These are phyloP conservation scores for Globisporangium spiculum DNA, from an alignment of 352 stramenopile species.

Conservation along the genomic window DNA sequence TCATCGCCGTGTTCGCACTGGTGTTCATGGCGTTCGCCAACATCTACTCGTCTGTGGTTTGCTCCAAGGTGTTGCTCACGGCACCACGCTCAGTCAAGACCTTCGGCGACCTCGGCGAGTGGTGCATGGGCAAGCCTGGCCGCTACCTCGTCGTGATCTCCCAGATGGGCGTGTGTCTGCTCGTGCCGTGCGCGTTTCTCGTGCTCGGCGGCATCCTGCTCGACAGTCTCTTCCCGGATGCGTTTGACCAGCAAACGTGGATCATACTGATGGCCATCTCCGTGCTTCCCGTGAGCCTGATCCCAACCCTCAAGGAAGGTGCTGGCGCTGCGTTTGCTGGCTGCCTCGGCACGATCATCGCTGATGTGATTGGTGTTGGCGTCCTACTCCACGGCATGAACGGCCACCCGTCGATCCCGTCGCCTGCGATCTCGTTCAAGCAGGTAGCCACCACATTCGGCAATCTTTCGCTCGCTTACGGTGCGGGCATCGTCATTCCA, in stretches of 20 bases:
- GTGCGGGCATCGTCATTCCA: slow-evolving; percentile 49
- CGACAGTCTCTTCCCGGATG: slow-evolving; percentile 42
- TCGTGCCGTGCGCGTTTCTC: slow-evolving; percentile 43
- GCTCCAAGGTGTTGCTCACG: slow-evolving; percentile 44
- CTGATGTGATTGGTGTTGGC: slow-evolving; percentile 34
- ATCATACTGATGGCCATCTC: slow-evolving; percentile 52
- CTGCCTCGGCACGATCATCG: slow-evolving; percentile 46
- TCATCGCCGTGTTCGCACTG: slow-evolving; percentile 21
- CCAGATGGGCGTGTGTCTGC: slow-evolving; percentile 39
- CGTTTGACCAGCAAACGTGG: slow-evolving; percentile 33
- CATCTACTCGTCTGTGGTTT: slow-evolving; percentile 46
- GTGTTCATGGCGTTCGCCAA: slow-evolving; percentile 59
- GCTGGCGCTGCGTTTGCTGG: slow-evolving; percentile 41
- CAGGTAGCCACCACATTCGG: slow-evolving; percentile 48
- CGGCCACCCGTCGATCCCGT: slow-evolving; percentile 34
- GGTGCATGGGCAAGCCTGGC: no score
- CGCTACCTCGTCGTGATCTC: slow-evolving; percentile 38
- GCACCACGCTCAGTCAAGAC: slow-evolving; percentile 34
- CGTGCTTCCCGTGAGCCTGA: slow-evolving; percentile 39
- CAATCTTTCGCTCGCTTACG: slow-evolving; percentile 49
- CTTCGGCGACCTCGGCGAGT: no score
- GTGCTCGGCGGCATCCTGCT: slow-evolving; percentile 44
- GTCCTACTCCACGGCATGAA: slow-evolving; percentile 47
- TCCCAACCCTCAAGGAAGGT: slow-evolving; percentile 50
- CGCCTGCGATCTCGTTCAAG: slow-evolving; percentile 36